Percentiles rank a stretch among this genome's conserved stretches.
These are phyloP conservation scores for Hydrangea macrophylla DNA, from an alignment of 148 eudicot genomes.

Conservation along the genomic window DNA sequence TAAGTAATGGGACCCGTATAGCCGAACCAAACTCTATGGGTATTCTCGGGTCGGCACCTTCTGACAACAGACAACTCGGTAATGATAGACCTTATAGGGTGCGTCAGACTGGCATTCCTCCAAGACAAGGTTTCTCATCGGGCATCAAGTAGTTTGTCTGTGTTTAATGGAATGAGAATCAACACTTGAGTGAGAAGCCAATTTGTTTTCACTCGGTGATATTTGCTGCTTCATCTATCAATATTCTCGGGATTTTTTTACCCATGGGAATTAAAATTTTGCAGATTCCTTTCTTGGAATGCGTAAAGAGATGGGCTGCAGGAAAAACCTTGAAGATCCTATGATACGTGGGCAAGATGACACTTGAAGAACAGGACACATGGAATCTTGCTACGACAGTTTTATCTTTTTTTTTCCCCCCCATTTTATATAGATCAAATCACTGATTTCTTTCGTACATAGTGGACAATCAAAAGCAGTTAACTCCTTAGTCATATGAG, in stretches of 20 bases:
- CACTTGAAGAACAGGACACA: slow-evolving; percentile 15
- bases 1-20: slow-evolving; percentile 43
- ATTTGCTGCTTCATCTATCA: slow-evolving; percentile 22
- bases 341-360: slow-evolving; percentile 17
- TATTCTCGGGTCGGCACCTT: slow-evolving; percentile 85
- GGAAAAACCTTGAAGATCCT: slow-evolving; percentile 5
- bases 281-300: slow-evolving; percentile 15
- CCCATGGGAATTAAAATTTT: slow-evolving; percentile 30
- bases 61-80: slow-evolving; percentile 47
- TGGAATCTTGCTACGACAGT: slow-evolving; percentile 13
- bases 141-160: slow-evolving; percentile 42
- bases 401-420: slow-evolving; percentile 13
- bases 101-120: slow-evolving; percentile 55
- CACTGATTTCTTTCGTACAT: slow-evolving; percentile 35
- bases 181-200: slow-evolving; percentile 13
- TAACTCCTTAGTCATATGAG: slow-evolving; percentile 5
- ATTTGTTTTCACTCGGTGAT: slow-evolving; percentile 16
- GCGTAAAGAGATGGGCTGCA: slow-evolving; percentile 4
- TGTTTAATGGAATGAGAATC: slow-evolving; percentile 7
- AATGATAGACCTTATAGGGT: slow-evolving; percentile 53
- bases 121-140: slow-evolving; percentile 58
- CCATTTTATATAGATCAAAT: slow-evolving; percentile 21
- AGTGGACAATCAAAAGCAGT: slow-evolving; percentile 23
- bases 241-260: slow-evolving; percentile 27
- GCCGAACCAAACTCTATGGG: slow-evolving; percentile 61